phyloP scores from a whole-genome alignment of 345 rosid genomes.

The Brassica incana region DNA sequence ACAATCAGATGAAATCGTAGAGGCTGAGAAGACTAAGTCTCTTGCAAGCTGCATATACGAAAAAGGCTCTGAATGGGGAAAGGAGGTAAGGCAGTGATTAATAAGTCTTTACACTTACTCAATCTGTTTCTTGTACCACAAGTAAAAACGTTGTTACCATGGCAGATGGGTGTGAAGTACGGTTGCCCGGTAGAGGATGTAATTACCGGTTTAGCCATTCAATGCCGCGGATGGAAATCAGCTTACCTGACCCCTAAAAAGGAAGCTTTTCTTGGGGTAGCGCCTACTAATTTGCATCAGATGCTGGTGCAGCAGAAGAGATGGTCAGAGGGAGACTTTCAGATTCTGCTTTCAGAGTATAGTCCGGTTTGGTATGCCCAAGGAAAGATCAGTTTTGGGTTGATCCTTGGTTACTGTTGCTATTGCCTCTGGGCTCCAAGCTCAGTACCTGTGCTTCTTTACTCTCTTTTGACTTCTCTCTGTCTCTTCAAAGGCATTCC shows the following conservation, averaged over 20 bases:
- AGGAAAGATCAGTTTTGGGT: slow-evolving; percentile 57
- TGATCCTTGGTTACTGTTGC: slow-evolving; percentile 46
- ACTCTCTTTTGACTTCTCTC: slow-evolving; percentile 59
- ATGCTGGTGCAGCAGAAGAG: slow-evolving; percentile 69
- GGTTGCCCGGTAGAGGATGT: slow-evolving; percentile 83
- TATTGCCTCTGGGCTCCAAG: slow-evolving; percentile 63
- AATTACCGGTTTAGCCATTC: slow-evolving; percentile 72
- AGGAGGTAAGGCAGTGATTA: slow-evolving; percentile 45
- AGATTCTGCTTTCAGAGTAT: slow-evolving; percentile 58
- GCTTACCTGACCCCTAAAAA: slow-evolving; percentile 57
- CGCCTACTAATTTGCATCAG: slow-evolving; percentile 58
- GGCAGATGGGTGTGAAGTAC: slow-evolving; percentile 72
- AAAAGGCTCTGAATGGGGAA: slow-evolving; percentile 69
- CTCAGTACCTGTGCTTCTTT: slow-evolving; percentile 49
- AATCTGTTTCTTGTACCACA: background rate
- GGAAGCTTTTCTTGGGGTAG: slow-evolving; percentile 63
- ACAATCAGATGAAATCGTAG: slow-evolving; percentile 19
- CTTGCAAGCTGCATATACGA: slow-evolving; percentile 67
- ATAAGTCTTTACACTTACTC: background rate
- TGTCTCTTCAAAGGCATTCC: slow-evolving; percentile 59
- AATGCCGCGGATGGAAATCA: slow-evolving; percentile 76
- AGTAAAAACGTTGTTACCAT: slow-evolving; percentile 19
- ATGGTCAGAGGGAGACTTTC: slow-evolving; percentile 81
- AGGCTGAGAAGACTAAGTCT: slow-evolving; percentile 40
- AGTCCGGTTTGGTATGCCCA: slow-evolving; percentile 58